Evolutionary conservation across 805 yeast species (phyloP).

Genomic region (Candida oleophila): DNA sequence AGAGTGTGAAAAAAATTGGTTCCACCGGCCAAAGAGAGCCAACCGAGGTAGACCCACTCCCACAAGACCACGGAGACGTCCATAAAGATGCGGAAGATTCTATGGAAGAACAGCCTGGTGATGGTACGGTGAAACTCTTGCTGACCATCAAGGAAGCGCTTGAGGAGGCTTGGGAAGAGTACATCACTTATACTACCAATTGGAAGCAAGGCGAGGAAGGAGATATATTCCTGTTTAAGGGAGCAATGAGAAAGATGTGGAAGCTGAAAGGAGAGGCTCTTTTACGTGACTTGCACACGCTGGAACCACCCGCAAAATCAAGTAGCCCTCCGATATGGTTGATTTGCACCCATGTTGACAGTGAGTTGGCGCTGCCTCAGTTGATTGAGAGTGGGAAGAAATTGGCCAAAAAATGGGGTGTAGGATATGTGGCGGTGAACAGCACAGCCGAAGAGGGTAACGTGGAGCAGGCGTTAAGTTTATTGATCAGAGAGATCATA

Average conservation of each 20-base stretch:
- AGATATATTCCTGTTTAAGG: constrained; percentile 61
- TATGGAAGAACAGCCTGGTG: constrained; percentile 13
- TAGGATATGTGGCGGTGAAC: constrained; percentile 66
- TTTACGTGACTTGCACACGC: constrained; percentile 24
- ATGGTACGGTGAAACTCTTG: constrained; percentile 33
- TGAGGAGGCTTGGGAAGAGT: constrained; percentile 75
- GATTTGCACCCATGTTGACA: constrained; percentile 61
- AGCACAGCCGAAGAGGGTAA: constrained; percentile 42
- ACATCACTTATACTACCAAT: constrained; percentile 47
- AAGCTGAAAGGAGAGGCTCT: constrained; percentile 25
- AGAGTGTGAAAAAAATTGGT: constrained; percentile 1
- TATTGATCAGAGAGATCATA: constrained; percentile 58
- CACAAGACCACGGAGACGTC: too few species aligned
- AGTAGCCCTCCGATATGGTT: constrained; percentile 62
- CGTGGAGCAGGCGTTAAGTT: constrained; percentile 56
- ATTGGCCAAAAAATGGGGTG: constrained; percentile 60
- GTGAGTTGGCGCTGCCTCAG: constrained; percentile 58
- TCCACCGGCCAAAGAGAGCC: neutral
- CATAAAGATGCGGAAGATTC: too few species aligned
- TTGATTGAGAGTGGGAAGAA: constrained; percentile 57
- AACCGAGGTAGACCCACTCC: neutral
- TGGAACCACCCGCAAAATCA: constrained; percentile 31
- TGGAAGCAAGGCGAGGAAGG: constrained; percentile 69
- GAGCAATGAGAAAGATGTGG: constrained; percentile 60
- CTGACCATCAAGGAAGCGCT: constrained; percentile 55